A percentile compares a stretch with the other conserved stretches of the same genome.
phyloP scores from a whole-genome alignment of 2,329 filamentous ascomycete genomes.

The Colletotrichum horii region DNA sequence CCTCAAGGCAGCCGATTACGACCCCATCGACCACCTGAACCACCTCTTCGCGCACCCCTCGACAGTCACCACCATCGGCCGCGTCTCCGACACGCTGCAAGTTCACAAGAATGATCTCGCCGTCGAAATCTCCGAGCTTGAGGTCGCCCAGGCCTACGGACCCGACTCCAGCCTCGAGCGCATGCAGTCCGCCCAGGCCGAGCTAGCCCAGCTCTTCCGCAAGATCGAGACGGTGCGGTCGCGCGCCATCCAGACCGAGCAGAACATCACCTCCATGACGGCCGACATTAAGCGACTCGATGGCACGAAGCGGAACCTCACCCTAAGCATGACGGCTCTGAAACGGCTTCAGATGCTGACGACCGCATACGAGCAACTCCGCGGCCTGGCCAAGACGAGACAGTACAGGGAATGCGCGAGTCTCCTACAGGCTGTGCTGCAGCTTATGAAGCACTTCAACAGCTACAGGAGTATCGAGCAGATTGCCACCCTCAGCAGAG shows the following conservation, averaged over 20 bases:
- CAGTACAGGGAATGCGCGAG: slow-evolving; percentile 97
- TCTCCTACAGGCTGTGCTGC: slow-evolving; percentile 90
- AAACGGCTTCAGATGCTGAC: slow-evolving; percentile 98
- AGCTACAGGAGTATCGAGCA: slow-evolving; percentile 98
- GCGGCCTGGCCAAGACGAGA: slow-evolving; percentile 79
- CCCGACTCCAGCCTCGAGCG: slow-evolving; percentile 87
- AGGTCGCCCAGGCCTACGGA: slow-evolving; percentile 80
- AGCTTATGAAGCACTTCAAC: slow-evolving; percentile 98
- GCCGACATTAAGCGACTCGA: slow-evolving; percentile 98
- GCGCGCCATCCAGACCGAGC: slow-evolving; percentile 89
- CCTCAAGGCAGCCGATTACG: slow-evolving; percentile 70
- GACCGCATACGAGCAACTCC: slow-evolving; percentile 96
- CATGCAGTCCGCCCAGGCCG: slow-evolving; percentile 89
- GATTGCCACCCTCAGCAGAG: slow-evolving; percentile 90
- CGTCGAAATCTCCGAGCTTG: slow-evolving; percentile 74
- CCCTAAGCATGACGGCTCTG: slow-evolving; percentile 95
- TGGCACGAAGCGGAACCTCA: slow-evolving; percentile 94
- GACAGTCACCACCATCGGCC: slow-evolving; percentile 76
- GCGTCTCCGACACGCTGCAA: slow-evolving; percentile 76
- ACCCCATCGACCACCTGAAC: slow-evolving; percentile 93
- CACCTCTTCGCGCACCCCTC: slow-evolving; percentile 90
- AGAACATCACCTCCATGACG: slow-evolving; percentile 97
- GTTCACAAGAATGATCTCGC: slow-evolving; percentile 84
- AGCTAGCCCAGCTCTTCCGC: slow-evolving; percentile 87
- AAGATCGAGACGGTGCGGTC: slow-evolving; percentile 94